phyloP scores from a whole-genome alignment of 108 stramenopile genomes.

The Cyclotella distinguenda region DNA sequence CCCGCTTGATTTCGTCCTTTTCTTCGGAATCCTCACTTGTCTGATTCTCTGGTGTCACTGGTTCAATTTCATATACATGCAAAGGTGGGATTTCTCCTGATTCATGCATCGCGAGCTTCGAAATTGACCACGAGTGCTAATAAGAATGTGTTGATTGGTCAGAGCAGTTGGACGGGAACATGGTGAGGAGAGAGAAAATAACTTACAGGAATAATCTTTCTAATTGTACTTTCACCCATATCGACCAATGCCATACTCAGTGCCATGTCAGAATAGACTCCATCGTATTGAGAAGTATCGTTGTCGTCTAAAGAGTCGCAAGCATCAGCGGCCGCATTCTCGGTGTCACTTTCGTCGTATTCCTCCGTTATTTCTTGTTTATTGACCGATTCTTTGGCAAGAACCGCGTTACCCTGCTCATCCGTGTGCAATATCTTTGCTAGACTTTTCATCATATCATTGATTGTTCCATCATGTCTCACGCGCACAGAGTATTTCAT shows the following conservation, averaged over 20 bases:
- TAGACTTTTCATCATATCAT: conserved; percentile 70
- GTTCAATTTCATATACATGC: conserved; percentile 79
- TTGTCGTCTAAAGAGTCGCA: conserved; percentile 15
- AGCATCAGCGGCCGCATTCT: conserved; percentile 22
- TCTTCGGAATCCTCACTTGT: conserved; percentile 4
- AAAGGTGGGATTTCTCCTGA: conserved; percentile 77
- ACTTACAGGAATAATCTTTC: conserved; percentile 78
- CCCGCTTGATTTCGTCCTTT: conserved; percentile 14
- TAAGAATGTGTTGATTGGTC: not conserved
- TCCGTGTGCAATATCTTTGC: conserved; percentile 66
- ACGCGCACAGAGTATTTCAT: conserved; percentile 82
- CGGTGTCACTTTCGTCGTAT: conserved; percentile 5
- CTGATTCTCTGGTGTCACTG: conserved; percentile 12
- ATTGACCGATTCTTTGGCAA: conserved; percentile 13
- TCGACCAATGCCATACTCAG: conserved; percentile 82
- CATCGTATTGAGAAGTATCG: conserved; percentile 17
- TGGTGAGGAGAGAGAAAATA: conserved; percentile 7
- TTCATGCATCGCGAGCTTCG: conserved; percentile 70
- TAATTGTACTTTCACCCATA: conserved; percentile 80
- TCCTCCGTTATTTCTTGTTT: conserved; percentile 7
- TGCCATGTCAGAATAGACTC: conserved; percentile 51
- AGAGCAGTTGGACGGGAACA: not conserved
- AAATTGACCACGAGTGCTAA: conserved; percentile 76
- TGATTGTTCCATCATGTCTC: conserved; percentile 69
- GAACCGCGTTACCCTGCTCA: conserved; percentile 21